Evolutionary conservation across 176 grass and related monocot genomes (phyloP), one percentile per base, ranked within the genome.

Genomic region (Oryza rufipogon): DNA sequence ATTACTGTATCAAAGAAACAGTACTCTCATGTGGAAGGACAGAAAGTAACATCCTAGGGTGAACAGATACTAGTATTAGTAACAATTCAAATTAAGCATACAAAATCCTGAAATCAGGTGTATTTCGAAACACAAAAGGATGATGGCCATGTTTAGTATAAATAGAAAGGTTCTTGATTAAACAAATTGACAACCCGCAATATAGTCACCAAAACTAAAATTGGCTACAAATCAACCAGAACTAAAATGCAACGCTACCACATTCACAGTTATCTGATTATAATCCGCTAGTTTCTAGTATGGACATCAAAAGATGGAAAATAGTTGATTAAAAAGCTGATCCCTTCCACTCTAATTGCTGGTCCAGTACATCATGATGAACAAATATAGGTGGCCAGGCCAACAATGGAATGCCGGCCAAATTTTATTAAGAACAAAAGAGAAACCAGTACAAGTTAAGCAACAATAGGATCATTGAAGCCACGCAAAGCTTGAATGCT

Each of bases 261-360:
- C 65, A 44, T 23, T 71, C 19, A 22, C 13, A 41, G 13, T 61
- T 71, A 71, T 81, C 52, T 5, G 26, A 22, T 71, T 70, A 71
- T 11, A 28, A 52, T 71, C 20, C 17, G 38, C 48, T 71, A 71
- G 34, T 70, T 70, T 70, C 67, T 70, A 10, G 42, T 12, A 44
- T 72, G 70, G n/a, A 61, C 17, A 9, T 72, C 20, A 72, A 25
- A 46, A 82, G 19, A 74, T 51, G 81, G 19, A 75, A 83, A 66
- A 75, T 46, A 19, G 47, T 39, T 7, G 45, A 73, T 64, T 7
- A 72, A 9, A 2, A 79, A 30, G 61, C 4, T 71, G 69, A 71
- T 32, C 2, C 60, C 44, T 34, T 82, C 22, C 44, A 14, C 47
- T 48, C 47, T 71, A 47, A 39, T 25, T 25, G 7, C 26, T 41